Conservation (phyloP, 2,329 filamentous ascomycete genomes). For the Elsinoe australis region DNA sequence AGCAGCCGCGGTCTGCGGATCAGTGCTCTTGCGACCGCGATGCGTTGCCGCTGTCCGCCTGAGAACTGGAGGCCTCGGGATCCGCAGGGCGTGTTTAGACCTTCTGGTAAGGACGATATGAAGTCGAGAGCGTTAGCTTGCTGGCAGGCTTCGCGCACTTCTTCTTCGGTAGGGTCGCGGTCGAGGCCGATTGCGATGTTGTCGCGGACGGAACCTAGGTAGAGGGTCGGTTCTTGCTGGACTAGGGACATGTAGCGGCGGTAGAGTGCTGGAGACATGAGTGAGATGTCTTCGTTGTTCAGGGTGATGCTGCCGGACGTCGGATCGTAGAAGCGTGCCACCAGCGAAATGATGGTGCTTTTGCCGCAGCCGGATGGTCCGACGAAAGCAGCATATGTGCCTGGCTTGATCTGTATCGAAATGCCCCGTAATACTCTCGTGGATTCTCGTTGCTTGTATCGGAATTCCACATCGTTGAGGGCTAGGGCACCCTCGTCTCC, state of each 20-base stretch:
- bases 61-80: conserved; percentile 44
- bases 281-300: conserved; percentile 53
- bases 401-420: conserved; percentile 26
- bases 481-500: conserved; percentile 22
- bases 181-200: conserved; percentile 42
- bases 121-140: conserved; percentile 49
- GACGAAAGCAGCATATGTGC: conserved; percentile 41
- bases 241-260: conserved; percentile 61
- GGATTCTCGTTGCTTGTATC: conserved; percentile 25
- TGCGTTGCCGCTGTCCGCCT: conserved; percentile 50
- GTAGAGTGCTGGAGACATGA: conserved; percentile 55
- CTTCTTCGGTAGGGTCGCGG: conserved; percentile 33
- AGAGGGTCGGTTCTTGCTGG: conserved; percentile 66
- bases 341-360: conserved; percentile 39
- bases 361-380: conserved; percentile 45
- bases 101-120: conserved; percentile 45
- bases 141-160: conserved; percentile 41
- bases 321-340: conserved; percentile 43
- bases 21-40: conserved; percentile 49
- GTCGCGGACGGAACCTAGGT: conserved; percentile 61
- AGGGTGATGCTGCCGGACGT: conserved; percentile 34
- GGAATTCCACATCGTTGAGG: conserved; percentile 27
- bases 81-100: conserved; percentile 43
- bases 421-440: conserved; percentile 27
- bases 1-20: conserved; percentile 47